Evolutionary conservation across 345 rosid species (phyloP).

Genomic region (Carallia brachiata): DNA sequence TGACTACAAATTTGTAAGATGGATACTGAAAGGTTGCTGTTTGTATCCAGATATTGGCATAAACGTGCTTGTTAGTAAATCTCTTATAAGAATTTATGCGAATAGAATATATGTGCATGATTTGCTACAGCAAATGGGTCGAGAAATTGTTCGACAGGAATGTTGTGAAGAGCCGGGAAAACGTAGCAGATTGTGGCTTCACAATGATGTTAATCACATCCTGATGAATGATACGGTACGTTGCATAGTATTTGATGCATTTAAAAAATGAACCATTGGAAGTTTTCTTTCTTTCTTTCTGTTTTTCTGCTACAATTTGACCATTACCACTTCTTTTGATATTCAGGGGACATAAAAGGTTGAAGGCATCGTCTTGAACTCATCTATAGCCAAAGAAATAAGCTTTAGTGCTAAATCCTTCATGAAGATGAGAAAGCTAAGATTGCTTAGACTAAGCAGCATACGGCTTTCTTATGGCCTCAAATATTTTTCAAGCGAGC

Average conservation of each 20-base stretch:
- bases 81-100: conserved; percentile 20
- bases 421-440: too few relatives aligned
- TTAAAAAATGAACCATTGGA: too few relatives aligned
- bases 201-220: not conserved
- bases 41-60: conserved; percentile 4
- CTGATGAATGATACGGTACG: not conserved
- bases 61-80: not conserved
- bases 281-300: not conserved
- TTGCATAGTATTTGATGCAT: too few relatives aligned
- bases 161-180: conserved; percentile 14
- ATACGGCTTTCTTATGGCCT: not conserved
- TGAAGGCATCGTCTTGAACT: conserved; percentile 7
- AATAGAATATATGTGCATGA: conserved; percentile 34
- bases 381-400: not conserved
- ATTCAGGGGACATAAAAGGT: not conserved
- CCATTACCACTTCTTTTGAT: not conserved
- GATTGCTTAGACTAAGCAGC: conserved; percentile 10
- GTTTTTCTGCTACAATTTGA: not conserved
- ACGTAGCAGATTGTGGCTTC: conserved; percentile 14
- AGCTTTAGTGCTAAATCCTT: not conserved
- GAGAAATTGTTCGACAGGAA: conserved; percentile 20
- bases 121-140: conserved; percentile 37
- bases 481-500: conserved; percentile 10
- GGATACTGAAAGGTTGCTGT: too few relatives aligned
- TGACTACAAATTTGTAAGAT: too few relatives aligned